Conservation (phyloP, 192 early-diverging fungal genomes). For the Jimgerdemannia flammicorona region DNA sequence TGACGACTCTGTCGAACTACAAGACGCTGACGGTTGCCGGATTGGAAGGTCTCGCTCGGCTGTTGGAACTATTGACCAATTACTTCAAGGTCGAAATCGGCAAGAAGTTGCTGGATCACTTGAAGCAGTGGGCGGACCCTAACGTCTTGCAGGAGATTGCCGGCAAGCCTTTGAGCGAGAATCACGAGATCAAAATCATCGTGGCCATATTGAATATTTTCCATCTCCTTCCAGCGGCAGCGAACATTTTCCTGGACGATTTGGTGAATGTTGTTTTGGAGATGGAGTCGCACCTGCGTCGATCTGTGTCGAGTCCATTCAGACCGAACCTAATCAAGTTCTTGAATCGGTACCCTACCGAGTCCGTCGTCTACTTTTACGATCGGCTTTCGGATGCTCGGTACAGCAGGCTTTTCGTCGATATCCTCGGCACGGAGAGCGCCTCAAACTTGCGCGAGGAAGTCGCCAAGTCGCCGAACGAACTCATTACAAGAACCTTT, state of each 20-base stretch:
- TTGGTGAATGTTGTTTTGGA: slow-evolving; percentile 84
- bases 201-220: slow-evolving; percentile 94
- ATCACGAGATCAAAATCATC: slow-evolving; percentile 91
- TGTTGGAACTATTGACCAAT: slow-evolving; percentile 90
- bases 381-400: slow-evolving; percentile 58
- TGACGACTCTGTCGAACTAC: slow-evolving; percentile 93
- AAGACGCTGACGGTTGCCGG: slow-evolving; percentile 89
- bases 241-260: slow-evolving; percentile 90
- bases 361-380: slow-evolving; percentile 83
- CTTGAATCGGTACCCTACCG: slow-evolving; percentile 83
- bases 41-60: slow-evolving; percentile 89
- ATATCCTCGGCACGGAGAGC: slow-evolving; percentile 48
- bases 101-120: slow-evolving; percentile 95
- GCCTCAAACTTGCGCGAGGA: slow-evolving; percentile 61
- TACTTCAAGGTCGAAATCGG: slow-evolving; percentile 99
- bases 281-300: slow-evolving; percentile 77
- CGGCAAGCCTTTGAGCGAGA: slow-evolving; percentile 80
- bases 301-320: slow-evolving; percentile 92
- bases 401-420: slow-evolving; percentile 63
- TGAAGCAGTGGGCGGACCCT: slow-evolving; percentile 90
- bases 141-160: slow-evolving; percentile 76
- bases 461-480: slow-evolving; percentile 51
- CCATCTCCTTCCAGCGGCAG: slow-evolving; percentile 85
- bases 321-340: slow-evolving; percentile 85
- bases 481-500: slow-evolving; percentile 49